Percentiles rank a stretch among this genome's conserved stretches.
These are phyloP conservation scores for Blastomyces silverae DNA, from an alignment of 2,329 filamentous ascomycete species.

Conservation along the genomic window DNA sequence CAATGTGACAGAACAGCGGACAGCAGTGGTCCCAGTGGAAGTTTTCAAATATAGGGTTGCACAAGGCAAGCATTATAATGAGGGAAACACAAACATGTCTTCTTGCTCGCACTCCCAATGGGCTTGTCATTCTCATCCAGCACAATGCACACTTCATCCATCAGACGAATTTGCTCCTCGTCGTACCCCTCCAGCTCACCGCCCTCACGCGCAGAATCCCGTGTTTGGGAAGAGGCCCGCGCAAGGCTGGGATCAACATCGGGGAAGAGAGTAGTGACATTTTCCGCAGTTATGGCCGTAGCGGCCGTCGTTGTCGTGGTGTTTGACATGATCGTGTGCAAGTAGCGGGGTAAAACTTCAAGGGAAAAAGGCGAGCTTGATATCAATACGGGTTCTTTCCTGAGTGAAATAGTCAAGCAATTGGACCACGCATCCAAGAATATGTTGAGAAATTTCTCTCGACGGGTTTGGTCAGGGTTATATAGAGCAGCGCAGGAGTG, in stretches of 20 bases:
- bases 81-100: slow-evolving; percentile 64
- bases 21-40: background rate
- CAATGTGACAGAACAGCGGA: background rate
- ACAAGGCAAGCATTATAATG: slow-evolving; percentile 3
- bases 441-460: background rate
- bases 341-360: background rate
- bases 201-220: slow-evolving; percentile 44
- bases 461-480: background rate
- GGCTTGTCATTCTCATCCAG: slow-evolving; percentile 84
- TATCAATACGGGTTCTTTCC: background rate
- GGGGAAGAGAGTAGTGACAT: slow-evolving; percentile 80
- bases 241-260: slow-evolving; percentile 62
- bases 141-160: slow-evolving; percentile 99
- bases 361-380: background rate
- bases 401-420: background rate
- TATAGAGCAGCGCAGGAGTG: background rate
- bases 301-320: slow-evolving; percentile 46
- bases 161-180: slow-evolving; percentile 92
- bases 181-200: slow-evolving; percentile 83
- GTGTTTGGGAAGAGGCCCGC: slow-evolving; percentile 44
- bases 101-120: slow-evolving; percentile 96
- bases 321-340: slow-evolving; percentile 26
- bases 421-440: background rate
- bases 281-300: slow-evolving; percentile 71
- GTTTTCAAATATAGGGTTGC: background rate